Evolutionary conservation across 202 grass and related monocot genomes (phyloP).

Genomic region (Digitaria exilis): DNA sequence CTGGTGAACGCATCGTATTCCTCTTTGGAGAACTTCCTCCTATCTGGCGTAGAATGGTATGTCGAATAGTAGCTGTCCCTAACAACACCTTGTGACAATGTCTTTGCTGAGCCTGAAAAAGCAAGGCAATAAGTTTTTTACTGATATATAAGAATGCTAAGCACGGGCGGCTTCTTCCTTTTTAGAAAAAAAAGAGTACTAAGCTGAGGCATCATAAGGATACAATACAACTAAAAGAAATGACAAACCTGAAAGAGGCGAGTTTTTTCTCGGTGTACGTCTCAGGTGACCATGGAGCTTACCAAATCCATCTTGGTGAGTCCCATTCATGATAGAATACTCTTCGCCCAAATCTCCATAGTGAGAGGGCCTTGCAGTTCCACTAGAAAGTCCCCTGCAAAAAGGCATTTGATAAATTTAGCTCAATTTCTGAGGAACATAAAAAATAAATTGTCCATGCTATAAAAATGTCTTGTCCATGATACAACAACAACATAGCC

Average conservation of each 20-base stretch:
- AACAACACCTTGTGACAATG: conserved; percentile 18
- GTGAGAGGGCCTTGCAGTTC: conserved; percentile 22
- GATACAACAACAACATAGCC: too few relatives aligned
- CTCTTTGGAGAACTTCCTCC: conserved; percentile 63
- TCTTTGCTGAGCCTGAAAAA: conserved; percentile 44
- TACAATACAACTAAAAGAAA: background rate
- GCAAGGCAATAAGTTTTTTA: conserved; percentile 37
- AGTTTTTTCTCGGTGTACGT: conserved; percentile 43
- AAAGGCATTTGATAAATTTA: conserved; percentile 1
- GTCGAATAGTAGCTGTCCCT: conserved; percentile 74
- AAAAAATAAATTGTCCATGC: background rate
- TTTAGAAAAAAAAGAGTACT: conserved; percentile 2
- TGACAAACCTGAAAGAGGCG: conserved; percentile 48
- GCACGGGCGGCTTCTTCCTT: background rate
- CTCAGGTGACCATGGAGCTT: conserved; percentile 42
- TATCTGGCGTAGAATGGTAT: conserved; percentile 71
- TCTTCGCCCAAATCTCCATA: conserved; percentile 48
- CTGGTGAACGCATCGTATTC: conserved; percentile 77
- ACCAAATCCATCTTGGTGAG: conserved; percentile 41
- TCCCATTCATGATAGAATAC: conserved; percentile 50
- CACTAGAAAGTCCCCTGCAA: conserved; percentile 44
- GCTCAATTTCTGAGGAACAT: background rate
- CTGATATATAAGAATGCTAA: background rate
- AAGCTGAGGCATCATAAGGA: background rate
- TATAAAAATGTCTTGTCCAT: background rate